These are phyloP conservation scores for Vachellia collinsii DNA, from an alignment of 306 rosid species.

Conservation along the genomic window DNA sequence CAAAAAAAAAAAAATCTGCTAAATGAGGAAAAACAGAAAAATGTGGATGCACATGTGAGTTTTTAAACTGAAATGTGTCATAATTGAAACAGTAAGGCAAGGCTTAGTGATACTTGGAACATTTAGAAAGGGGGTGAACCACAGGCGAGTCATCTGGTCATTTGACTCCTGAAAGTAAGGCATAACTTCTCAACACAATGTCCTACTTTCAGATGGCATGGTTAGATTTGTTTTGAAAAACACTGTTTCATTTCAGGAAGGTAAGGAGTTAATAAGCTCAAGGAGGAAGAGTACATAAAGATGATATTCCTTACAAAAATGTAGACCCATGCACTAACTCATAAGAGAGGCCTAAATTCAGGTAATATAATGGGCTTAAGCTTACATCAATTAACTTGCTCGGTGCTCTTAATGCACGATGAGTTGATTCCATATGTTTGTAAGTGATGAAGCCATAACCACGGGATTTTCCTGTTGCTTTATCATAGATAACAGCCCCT, in stretches of 20 bases:
- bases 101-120: background rate
- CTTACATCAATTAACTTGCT: conserved; percentile 84
- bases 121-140: background rate
- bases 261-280: background rate
- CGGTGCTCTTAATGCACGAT: conserved; percentile 68
- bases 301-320: conserved; percentile 10
- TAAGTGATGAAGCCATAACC: conserved; percentile 86
- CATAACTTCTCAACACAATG: background rate
- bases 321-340: conserved; percentile 24
- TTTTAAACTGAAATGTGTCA: conserved; percentile 4
- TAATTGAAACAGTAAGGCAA: background rate
- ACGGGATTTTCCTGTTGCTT: conserved; percentile 68
- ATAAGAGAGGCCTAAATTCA: background rate
- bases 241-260: background rate
- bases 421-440: conserved; percentile 77
- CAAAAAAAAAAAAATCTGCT: too few relatives aligned
- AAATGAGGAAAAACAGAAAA: background rate
- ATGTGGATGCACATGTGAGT: background rate
- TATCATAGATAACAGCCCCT: conserved; percentile 73
- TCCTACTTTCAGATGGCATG: background rate
- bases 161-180: background rate
- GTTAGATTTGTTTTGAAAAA: background rate
- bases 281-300: conserved; percentile 22
- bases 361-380: conserved; percentile 20
- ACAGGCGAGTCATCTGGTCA: conserved; percentile 9